Base-by-base conservation (phyloP, 2,329 filamentous ascomycete genomes). In the Fusarium algeriense region DNA sequence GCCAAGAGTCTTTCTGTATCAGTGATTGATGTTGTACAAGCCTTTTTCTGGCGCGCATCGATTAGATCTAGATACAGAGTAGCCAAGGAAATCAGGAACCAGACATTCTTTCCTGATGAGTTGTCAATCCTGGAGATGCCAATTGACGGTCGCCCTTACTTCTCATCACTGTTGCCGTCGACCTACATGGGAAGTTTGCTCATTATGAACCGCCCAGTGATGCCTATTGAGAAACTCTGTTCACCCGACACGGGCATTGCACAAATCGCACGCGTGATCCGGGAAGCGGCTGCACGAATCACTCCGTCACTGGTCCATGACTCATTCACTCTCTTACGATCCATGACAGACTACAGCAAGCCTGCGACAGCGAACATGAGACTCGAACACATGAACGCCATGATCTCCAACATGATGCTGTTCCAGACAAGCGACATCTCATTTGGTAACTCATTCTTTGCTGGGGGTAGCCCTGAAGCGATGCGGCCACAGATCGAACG, bases 321-420 rank as follows among this genome's bases (percentile, higher is more conserved):
- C 26, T 14, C 57, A 8, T 62, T 63, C 4, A 62, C 60, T 17
- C 38, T 63, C 0, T 17, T 63, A 1, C 57, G 45, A 1, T 63
- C 60, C 0, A 63, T 63, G 57, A 20, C 57, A 2, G 60, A 63
- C 17, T 63, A 63, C 19, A 63, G 60, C n/a, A 62, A 63, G 7
- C 60, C 60, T 10, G 57, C 60, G 15, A 63, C 60, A 13, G 60
- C 60, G 15, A 63, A 63, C 32, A 63, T 63, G 60, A 57, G 60
- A 8, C 38, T 63, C 9, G 60, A 63, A 5, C 60, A 62, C 5
- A 63, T 63, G 60, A 34, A 63, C 2, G 60, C 45, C 5, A 63
- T 63, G 60, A 63, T 63, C 0, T 63, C 60, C 2, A 63, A 63
- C 12, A 53, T 63, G 60, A 62, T 62, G 56, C 19, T 63, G 1